Evolutionary conservation across 441 rosid species (phyloP), one percentile per base, ranked within the genome.

Genomic region (Erodium chrysanthum): DNA sequence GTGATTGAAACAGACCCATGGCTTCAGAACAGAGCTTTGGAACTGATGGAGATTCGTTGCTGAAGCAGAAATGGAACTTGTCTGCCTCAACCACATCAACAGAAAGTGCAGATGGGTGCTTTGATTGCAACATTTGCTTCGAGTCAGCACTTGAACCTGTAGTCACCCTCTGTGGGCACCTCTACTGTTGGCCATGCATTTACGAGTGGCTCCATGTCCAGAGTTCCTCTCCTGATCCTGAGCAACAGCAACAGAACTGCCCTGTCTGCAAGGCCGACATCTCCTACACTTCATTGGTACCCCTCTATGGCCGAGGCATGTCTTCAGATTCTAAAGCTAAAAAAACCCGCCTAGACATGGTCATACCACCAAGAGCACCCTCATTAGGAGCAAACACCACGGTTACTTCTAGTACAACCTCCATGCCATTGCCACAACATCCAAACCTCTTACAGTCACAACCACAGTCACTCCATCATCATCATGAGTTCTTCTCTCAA

Each of bases 171-270:
- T 87, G 88, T 64, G 92, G 92, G 54, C 92, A 87, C 68, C 70
- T 87, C 59, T 87, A 75, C 73, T 87, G 92, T 70, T 87, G 92
- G 92, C 85, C 90, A 1, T 87, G 90, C 75, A 80, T 87, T 23
- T 83, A 84, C 69, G 75, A 79, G 70, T 87, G 92, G 92, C 72
- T 85, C 17, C 66, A 77, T 48, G 77, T 78, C 15, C 74, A 68
- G 62, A 66, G 69, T 70, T 70, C 77, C 21, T 67, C 80, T 25
- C 70, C 18, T 20, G 75, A 76, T 27, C 68, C 72, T 18, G 83
- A 73, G 27, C 73, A 72, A 64, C 83, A 50, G 61, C 71, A 72
- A 64, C 83, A 50, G 64, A 78, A 76, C 52, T 87, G 92, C 66
- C 92, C 92, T 0, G 86, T 87, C 12, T 87, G 92, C 76, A 87